Conservation (phyloP, 352 stramenopile genomes). For the Pythium rishiriense region DNA sequence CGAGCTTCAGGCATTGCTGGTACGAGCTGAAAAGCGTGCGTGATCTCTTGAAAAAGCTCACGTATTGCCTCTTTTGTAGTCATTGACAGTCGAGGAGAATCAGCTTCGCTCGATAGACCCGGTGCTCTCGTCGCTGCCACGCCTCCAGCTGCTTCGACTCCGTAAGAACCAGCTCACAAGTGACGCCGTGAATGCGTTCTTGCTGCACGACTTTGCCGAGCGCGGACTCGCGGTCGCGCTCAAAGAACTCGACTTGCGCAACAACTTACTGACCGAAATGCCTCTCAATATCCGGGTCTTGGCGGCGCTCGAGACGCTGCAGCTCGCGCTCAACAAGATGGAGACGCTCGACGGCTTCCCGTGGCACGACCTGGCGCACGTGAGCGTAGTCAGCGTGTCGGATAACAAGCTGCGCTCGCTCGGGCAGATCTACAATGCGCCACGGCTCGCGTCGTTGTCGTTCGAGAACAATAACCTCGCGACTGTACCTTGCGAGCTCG, state of each 20-base stretch:
- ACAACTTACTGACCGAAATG: conserved; percentile 56
- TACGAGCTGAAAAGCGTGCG: conserved; percentile 10
- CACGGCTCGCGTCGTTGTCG: conserved; percentile 64
- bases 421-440: conserved; percentile 57
- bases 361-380: conserved; percentile 45
- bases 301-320: conserved; percentile 51
- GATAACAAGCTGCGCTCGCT: conserved; percentile 79
- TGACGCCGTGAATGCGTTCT: conserved; percentile 43
- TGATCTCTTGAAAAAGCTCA: not conserved
- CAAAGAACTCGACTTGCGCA: conserved; percentile 75
- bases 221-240: conserved; percentile 6
- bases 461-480: conserved; percentile 87
- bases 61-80: conserved; percentile 29
- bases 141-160: conserved; percentile 60
- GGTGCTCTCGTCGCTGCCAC: conserved; percentile 42
- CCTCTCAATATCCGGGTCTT: conserved; percentile 41
- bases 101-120: conserved; percentile 45
- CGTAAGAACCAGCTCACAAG: conserved; percentile 73
- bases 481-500: conserved; percentile 61
- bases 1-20: conserved; percentile 47
- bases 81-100: conserved; percentile 74
- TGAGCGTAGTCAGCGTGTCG: conserved; percentile 66
- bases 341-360: conserved; percentile 65
- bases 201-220: conserved; percentile 26
- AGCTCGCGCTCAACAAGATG: conserved; percentile 74